Evolutionary conservation across 352 stramenopile species (phyloP), one percentile per base, ranked within the genome.

Genomic region (Phytophthora capsici): DNA sequence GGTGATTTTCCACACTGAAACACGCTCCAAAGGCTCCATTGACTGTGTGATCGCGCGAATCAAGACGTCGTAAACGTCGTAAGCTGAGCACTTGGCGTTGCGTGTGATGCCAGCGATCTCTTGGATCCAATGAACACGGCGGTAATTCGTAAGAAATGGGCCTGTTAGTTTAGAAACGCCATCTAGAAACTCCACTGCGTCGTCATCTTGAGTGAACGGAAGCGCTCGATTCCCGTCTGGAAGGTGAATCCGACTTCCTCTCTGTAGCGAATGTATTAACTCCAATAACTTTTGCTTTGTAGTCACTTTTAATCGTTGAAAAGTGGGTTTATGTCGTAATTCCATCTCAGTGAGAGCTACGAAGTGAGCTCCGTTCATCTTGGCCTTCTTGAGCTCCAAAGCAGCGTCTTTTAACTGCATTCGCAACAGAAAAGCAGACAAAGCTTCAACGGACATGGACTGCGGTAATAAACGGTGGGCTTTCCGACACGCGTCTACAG

Each of bases 211-310:
- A 1, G 69, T 63, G 28, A 94, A 93, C 17, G 19, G 41, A 8
- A 67, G 61, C 0, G 66, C 50, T 12, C 40, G 26, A 4, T 56
- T 47, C 0, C 23, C 12, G 10, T 46, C 40, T 5, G 47, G 13
- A 1, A 94, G 59, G 41, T 94, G 82, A 0, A 89, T 55, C 22
- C 56, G 61, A 30, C 69, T 66, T 1, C 82, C 82, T 16, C 62
- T 62, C 20, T 78, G 69, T 5, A 93, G 63, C 0, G 73, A 69
- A 13, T 72, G 65, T 7, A 88, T 60, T 9, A 92, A 30, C 32
- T 88, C 78, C n/a, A 92, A 45, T 13, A 93, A 23, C 3, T 66
- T 70, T 41, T 86, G 88, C 30, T 81, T 77, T 0, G 80, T 85
- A 47, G 64, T 57, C 6, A 91, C 71, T 59, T 87, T 87, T 25